phyloP scores from a whole-genome alignment of 2,329 filamentous ascomycete genomes.

The Aspergillus sp. region DNA sequence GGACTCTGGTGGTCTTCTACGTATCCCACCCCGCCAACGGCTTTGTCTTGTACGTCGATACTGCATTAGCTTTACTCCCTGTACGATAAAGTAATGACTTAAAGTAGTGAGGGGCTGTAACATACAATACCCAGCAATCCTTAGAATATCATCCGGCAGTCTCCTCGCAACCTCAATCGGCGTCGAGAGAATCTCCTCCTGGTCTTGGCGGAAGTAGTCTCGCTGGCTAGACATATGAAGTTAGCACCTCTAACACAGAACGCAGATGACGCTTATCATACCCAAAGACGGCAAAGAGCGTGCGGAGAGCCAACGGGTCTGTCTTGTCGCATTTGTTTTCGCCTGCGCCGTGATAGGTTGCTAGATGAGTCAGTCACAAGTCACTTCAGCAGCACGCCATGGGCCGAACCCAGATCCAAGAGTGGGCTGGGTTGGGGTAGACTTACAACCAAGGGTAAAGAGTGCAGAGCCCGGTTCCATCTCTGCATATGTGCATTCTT shows the following conservation, averaged over 20 bases:
- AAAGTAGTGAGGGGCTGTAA: not conserved
- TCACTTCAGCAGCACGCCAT: no score
- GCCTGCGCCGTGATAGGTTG: conserved; percentile 6
- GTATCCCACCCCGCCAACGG: conserved; percentile 4
- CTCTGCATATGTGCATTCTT: conserved; percentile 9
- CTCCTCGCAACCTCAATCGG: not conserved
- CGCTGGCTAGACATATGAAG: not conserved
- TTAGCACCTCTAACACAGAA: not conserved
- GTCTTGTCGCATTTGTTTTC: conserved; percentile 5
- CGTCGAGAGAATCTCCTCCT: conserved; percentile 3
- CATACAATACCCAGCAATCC: conserved; percentile 5
- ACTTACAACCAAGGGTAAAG: conserved; percentile 4
- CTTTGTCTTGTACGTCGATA: not conserved
- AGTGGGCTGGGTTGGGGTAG: no score
- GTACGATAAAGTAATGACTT: no score
- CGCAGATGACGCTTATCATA: not conserved
- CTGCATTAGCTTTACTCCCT: not conserved
- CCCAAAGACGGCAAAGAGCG: conserved; percentile 6
- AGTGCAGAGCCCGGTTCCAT: conserved; percentile 7
- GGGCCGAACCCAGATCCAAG: no score
- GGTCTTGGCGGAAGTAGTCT: conserved; percentile 7
- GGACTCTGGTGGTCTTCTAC: conserved; percentile 9
- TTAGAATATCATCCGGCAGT: conserved; percentile 1
- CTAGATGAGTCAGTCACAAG: not conserved
- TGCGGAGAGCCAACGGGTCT: not conserved